Conservation (phyloP, 495 filamentous ascomycete genomes). For the Penicillium desertorum region DNA sequence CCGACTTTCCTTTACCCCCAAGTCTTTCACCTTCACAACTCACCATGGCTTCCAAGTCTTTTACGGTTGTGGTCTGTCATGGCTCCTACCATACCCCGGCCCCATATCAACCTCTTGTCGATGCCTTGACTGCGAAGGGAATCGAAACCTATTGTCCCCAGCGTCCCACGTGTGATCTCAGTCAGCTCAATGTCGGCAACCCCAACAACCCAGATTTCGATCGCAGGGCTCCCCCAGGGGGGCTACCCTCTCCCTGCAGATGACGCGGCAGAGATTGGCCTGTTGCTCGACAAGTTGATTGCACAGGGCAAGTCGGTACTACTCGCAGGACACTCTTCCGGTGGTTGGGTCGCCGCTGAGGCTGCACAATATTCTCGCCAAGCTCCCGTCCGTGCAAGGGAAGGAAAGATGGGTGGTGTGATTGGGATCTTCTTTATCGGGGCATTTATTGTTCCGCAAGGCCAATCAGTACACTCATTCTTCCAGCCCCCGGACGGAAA, state of each 20-base stretch:
- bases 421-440: conserved; percentile 37
- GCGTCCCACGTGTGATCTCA: conserved; percentile 33
- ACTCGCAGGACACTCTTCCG: conserved; percentile 32
- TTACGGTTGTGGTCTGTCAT: conserved; percentile 32
- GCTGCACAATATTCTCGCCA: conserved; percentile 31
- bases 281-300: conserved; percentile 24
- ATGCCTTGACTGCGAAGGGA: conserved; percentile 22
- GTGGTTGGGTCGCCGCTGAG: conserved; percentile 38
- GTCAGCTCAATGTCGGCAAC: conserved; percentile 33
- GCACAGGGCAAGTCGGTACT: conserved; percentile 29
- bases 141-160: conserved; percentile 38
- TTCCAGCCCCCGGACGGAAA: conserved; percentile 30
- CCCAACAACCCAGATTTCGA: conserved; percentile 31
- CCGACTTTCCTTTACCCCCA: not conserved
- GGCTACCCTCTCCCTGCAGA: conserved; percentile 31
- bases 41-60: not conserved
- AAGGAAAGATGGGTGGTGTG: conserved; percentile 31
- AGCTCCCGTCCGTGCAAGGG: conserved; percentile 14
- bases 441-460: conserved; percentile 32
- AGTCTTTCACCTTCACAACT: not conserved
- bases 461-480: conserved; percentile 31
- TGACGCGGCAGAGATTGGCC: conserved; percentile 25
- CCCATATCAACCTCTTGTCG: conserved; percentile 31
- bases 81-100: conserved; percentile 39
- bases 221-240: conserved; percentile 22